Conservation (phyloP, 148 eudicot genomes). For the Silene latifolia region DNA sequence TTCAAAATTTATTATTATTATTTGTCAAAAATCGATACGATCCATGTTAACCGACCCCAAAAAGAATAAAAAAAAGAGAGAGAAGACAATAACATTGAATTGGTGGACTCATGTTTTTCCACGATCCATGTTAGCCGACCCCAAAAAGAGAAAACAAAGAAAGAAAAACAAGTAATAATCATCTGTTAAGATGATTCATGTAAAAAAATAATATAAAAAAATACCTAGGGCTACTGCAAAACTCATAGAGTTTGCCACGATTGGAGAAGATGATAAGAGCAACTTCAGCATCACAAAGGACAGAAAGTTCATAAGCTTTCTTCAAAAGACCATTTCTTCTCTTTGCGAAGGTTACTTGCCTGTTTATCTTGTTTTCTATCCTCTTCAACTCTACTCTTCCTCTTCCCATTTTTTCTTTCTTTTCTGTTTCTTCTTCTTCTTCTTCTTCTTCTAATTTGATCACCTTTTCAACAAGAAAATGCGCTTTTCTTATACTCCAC, state of each 20-base stretch:
- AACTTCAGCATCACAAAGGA: constrained; percentile 61
- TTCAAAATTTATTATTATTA: not conserved
- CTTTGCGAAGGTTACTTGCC: constrained; percentile 64
- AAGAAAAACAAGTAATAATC: not conserved
- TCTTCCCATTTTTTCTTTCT: constrained; percentile 38
- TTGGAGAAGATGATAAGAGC: constrained; percentile 68
- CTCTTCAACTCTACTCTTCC: constrained; percentile 64
- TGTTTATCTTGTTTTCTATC: constrained; percentile 61
- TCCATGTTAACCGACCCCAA: not conserved
- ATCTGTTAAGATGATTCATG: too few species aligned
- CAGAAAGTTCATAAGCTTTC: constrained; percentile 62
- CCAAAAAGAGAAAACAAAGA: not conserved
- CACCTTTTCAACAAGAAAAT: constrained; percentile 1
- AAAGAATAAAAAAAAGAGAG: too few species aligned
- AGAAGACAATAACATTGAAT: too few species aligned
- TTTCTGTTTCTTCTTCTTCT: not conserved
- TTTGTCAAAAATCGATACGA: not conserved
- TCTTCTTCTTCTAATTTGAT: not conserved
- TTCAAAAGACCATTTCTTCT: constrained; percentile 58
- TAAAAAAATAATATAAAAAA: too few species aligned
- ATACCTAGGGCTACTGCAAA: constrained; percentile 60
- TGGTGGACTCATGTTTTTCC: too few species aligned
- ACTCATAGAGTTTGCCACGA: constrained; percentile 55
- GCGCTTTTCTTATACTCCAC: constrained; percentile 8
- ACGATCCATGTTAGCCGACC: constrained; percentile 2